Evolutionary conservation across 2,329 filamentous ascomycete species (phyloP).

Genomic region (Ceratocystis eucalypticola): DNA sequence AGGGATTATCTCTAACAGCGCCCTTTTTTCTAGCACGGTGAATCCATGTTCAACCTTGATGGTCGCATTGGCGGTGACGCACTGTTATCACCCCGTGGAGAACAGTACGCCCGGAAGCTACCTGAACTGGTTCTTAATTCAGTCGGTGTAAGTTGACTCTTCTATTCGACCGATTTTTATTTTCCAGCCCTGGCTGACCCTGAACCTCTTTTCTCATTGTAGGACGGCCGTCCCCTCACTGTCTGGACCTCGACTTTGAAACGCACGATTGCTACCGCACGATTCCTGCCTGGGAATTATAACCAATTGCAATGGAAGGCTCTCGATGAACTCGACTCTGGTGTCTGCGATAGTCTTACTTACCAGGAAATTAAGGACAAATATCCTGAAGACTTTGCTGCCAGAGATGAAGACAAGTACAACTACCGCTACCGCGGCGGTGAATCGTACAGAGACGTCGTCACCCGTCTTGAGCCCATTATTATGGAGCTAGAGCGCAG

Average conservation of each 20-base stretch:
- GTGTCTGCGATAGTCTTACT: conserved; percentile 90
- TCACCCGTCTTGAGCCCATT: conserved; percentile 93
- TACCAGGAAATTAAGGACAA: conserved; percentile 86
- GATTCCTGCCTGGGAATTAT: conserved; percentile 65
- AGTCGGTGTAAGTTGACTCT: conserved; percentile 52
- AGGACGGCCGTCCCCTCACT: conserved; percentile 48
- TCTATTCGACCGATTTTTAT: neutral
- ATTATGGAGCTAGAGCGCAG: conserved; percentile 97
- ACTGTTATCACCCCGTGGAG: conserved; percentile 68
- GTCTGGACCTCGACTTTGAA: conserved; percentile 52
- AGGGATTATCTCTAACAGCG: neutral
- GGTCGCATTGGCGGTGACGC: conserved; percentile 91
- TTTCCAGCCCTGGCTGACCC: conserved; percentile 16
- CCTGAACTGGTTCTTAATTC: conserved; percentile 75
- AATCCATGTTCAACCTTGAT: conserved; percentile 80
- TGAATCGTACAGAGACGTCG: conserved; percentile 90
- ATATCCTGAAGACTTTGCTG: conserved; percentile 88
- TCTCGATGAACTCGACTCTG: conserved; percentile 89
- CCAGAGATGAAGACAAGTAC: conserved; percentile 97
- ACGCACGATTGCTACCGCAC: conserved; percentile 83
- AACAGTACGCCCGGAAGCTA: conserved; percentile 73
- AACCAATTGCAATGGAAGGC: conserved; percentile 98
- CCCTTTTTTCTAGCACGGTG: conserved; percentile 58
- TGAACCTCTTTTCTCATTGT: conserved; percentile 14
- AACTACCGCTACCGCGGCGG: conserved; percentile 97